A percentile compares a stretch with the other conserved stretches of the same genome.
phyloP scores from a whole-genome alignment of 345 rosid genomes.

The Trapa incisa region DNA sequence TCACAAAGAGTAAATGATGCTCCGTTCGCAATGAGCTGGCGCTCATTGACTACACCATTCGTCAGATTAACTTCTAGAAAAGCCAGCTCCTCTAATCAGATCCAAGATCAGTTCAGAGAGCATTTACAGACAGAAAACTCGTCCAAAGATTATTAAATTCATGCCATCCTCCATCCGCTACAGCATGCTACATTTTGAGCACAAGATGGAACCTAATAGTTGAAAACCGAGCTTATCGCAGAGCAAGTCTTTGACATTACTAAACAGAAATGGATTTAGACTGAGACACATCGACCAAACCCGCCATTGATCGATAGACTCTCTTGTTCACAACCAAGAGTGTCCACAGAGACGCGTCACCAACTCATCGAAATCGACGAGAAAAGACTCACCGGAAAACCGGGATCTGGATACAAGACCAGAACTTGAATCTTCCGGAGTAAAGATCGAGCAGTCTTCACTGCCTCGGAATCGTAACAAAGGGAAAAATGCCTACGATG shows the following conservation, averaged over 20 bases:
- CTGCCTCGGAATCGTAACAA: too few relatives aligned
- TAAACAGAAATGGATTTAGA: neutral
- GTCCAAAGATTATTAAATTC: neutral
- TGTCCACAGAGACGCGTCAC: neutral
- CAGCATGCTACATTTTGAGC: neutral
- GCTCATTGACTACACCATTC: too few relatives aligned
- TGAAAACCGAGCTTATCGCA: too few relatives aligned
- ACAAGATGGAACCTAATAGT: neutral
- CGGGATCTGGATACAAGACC: conserved; percentile 20
- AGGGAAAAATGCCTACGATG: too few relatives aligned
- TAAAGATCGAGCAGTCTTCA: too few relatives aligned
- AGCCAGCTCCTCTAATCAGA: neutral
- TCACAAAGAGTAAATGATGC: too few relatives aligned
- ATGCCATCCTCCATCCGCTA: neutral
- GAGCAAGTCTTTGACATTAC: neutral
- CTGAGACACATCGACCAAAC: neutral
- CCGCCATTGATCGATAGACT: neutral
- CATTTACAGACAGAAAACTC: neutral
- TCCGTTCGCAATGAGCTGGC: neutral
- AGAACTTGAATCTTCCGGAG: neutral
- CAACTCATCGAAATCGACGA: conserved; percentile 4
- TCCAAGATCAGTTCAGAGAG: neutral
- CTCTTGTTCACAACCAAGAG: neutral
- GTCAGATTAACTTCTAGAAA: too few relatives aligned
- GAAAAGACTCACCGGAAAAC: conserved; percentile 20